A percentile compares a stretch with the other conserved stretches of the same genome.
Conservation (phyloP, 2,329 filamentous ascomycete genomes). For the Ophiostoma tasmaniense region DNA sequence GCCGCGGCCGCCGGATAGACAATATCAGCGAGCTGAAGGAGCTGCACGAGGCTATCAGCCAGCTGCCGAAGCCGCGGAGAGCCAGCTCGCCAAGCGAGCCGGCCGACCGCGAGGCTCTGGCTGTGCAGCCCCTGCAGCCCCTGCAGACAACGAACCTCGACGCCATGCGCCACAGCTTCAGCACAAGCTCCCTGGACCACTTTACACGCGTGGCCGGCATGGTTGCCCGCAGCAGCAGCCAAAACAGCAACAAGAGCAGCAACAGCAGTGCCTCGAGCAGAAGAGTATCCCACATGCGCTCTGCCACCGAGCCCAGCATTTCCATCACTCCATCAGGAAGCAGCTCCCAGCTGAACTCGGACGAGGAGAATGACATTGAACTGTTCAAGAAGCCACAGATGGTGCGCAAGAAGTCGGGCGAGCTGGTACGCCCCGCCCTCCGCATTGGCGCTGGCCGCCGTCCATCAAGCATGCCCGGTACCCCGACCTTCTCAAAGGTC, state of each 20-base stretch:
- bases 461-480: slow-evolving; percentile 94
- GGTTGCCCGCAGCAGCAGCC: slow-evolving; percentile 28
- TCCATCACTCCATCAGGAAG: slow-evolving; percentile 39
- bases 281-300: slow-evolving; percentile 43
- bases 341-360: slow-evolving; percentile 44
- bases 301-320: slow-evolving; percentile 47
- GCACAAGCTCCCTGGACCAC: slow-evolving; percentile 37
- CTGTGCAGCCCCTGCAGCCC: slow-evolving; percentile 31
- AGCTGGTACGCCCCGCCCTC: slow-evolving; percentile 86
- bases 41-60: slow-evolving; percentile 73
- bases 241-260: slow-evolving; percentile 37
- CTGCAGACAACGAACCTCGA: slow-evolving; percentile 26
- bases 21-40: slow-evolving; percentile 57
- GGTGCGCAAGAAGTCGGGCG: slow-evolving; percentile 96
- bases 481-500: slow-evolving; percentile 87
- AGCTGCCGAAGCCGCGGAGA: slow-evolving; percentile 61
- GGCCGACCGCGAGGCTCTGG: slow-evolving; percentile 30
- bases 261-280: slow-evolving; percentile 31
- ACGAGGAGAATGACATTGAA: slow-evolving; percentile 54
- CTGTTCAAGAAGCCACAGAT: slow-evolving; percentile 77
- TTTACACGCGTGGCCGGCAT: slow-evolving; percentile 26
- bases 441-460: slow-evolving; percentile 69
- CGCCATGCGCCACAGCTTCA: slow-evolving; percentile 39
- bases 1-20: slow-evolving; percentile 34
- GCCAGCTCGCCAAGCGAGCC: slow-evolving; percentile 45